phyloP scores from a whole-genome alignment of 2,329 filamentous ascomycete genomes.

The Apiospora sp. region DNA sequence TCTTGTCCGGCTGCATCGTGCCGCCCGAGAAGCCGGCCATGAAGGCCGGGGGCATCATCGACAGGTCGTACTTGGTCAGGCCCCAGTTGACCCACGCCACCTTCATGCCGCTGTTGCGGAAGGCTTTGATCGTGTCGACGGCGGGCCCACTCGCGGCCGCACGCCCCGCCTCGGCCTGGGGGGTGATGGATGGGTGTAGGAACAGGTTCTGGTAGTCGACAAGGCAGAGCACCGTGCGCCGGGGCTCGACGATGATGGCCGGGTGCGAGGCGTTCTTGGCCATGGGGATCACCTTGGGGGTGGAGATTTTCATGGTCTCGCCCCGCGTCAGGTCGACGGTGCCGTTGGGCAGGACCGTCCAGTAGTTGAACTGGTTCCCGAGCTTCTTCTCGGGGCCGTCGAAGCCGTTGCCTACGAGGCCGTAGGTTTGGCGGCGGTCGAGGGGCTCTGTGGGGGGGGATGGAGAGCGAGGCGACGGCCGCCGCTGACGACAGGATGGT shows the following conservation, averaged over 20 bases:
- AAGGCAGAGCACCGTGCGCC: neutral
- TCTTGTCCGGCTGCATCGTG: conserved; percentile 32
- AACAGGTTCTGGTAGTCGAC: conserved; percentile 13
- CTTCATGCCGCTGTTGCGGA: conserved; percentile 34
- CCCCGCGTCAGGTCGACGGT: conserved; percentile 4
- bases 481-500: neutral
- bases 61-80: conserved; percentile 39
- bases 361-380: conserved; percentile 8
- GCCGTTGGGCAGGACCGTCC: neutral
- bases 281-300: neutral
- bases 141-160: conserved; percentile 6
- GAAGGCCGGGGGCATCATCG: conserved; percentile 41
- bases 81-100: conserved; percentile 43
- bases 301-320: neutral
- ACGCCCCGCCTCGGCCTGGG: neutral
- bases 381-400: conserved; percentile 1
- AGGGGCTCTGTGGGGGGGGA: neutral
- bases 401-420: neutral
- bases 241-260: neutral
- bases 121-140: neutral
- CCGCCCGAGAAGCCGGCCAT: conserved; percentile 38
- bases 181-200: neutral
- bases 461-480: neutral
- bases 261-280: neutral
- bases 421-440: neutral